phyloP scores from a whole-genome alignment of 2,329 filamentous ascomycete genomes.

The Sphaceloma murrayae region DNA sequence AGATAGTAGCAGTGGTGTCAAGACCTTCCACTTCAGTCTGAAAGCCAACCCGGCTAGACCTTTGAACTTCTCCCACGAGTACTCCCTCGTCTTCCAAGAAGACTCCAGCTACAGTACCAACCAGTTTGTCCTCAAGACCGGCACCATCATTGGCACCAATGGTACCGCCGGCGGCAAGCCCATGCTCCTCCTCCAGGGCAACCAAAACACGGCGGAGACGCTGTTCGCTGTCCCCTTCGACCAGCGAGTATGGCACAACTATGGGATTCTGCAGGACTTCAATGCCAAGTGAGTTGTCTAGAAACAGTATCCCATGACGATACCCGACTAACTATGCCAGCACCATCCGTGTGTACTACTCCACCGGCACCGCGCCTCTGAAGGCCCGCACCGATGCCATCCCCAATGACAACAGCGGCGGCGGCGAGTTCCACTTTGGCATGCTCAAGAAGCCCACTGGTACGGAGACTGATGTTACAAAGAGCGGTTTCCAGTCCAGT shows the following conservation, averaged over 20 bases:
- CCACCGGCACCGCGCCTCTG: slow-evolving; percentile 38
- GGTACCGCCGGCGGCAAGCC: slow-evolving; percentile 29
- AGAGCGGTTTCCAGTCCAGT: slow-evolving; percentile 40
- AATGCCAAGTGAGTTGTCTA: slow-evolving; percentile 31
- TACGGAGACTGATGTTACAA: slow-evolving; percentile 34
- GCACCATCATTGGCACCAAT: slow-evolving; percentile 34
- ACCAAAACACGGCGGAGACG: slow-evolving; percentile 24
- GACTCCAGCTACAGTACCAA: slow-evolving; percentile 41
- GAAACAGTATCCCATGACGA: background rate
- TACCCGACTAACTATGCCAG: background rate
- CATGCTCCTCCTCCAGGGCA: slow-evolving; percentile 27
- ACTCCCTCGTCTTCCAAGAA: slow-evolving; percentile 47
- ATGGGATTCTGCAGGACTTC: slow-evolving; percentile 51
- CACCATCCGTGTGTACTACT: slow-evolving; percentile 51
- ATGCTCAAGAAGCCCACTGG: slow-evolving; percentile 52
- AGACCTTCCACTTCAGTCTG: slow-evolving; percentile 54
- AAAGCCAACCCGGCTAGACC: slow-evolving; percentile 43
- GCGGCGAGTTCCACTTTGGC: slow-evolving; percentile 54
- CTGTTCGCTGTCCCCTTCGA: slow-evolving; percentile 46
- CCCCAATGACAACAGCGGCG: slow-evolving; percentile 45
- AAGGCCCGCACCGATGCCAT: slow-evolving; percentile 39
- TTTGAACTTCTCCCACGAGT: slow-evolving; percentile 53
- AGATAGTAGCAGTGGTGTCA: slow-evolving; percentile 44
- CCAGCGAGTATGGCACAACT: slow-evolving; percentile 50
- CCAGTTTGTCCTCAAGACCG: slow-evolving; percentile 35